Base-by-base conservation (phyloP, 1,139 yeast genomes). In the Kurtzmaniella quercitrusa region DNA sequence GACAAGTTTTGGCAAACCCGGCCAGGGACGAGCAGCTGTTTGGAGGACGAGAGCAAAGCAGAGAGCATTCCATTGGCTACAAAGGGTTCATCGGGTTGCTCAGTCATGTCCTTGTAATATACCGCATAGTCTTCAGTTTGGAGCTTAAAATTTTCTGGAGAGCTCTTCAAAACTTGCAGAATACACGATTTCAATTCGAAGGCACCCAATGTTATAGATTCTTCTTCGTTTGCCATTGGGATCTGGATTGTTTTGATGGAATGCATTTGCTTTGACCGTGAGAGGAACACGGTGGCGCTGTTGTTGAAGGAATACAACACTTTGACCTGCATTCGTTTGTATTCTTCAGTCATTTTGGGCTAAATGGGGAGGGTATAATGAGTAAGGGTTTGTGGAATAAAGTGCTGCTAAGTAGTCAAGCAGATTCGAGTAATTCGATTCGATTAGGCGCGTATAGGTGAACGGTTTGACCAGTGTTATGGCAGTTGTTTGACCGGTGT, bases 31-130 rank as follows among this genome's bases (percentile, higher is more conserved):
- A 81, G 59, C 37, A 60, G 60, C 5, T 62, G 55, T 31, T 64
- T 63, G 6, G 63, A 46, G 33, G 63, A 54, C 17, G 55, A 44
- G 10, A 71, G 48, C 36, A 72, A 57, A 31, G 70, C 67, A 1
- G 88, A 79, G 41, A 82, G 68, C 18, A 81, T 68, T 0, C 93
- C 93, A 51, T 80, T 77, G 16, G 88, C 83, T 9, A 85, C 93
- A 57, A 81, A 80, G 2, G 93, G 93, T 60, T 85, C 91, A 54
- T 82, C 88, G 5, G 79, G 80, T 54, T 73, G 77, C 58, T 85
- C 93, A 27, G 85, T 77, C 41, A 84, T 75, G 57, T 85, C 93
- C 53, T 80, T 82, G 51, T 81, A 82, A 60, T 85, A 85, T 16
- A 85, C 79, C 37, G 86, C 85, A 56, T 81, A 84, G 56, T 85